Conservation (phyloP, 306 rosid species). For the Dryas alaskensis region DNA sequence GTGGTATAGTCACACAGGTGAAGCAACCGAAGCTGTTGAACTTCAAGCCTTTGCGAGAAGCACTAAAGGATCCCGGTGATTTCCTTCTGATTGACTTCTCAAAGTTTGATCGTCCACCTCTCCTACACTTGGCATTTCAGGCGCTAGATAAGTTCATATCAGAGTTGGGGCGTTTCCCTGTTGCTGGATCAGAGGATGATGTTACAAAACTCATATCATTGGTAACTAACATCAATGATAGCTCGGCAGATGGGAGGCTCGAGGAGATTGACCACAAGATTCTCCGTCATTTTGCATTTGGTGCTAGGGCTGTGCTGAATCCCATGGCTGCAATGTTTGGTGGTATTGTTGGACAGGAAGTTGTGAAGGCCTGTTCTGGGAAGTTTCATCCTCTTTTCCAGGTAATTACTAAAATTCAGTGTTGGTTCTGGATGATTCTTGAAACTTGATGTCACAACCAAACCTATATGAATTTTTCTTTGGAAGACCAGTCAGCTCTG, state of each 20-base stretch:
- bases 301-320: conserved; percentile 31
- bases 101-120: conserved; percentile 36
- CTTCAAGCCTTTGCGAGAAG: conserved; percentile 25
- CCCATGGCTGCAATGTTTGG: conserved; percentile 34
- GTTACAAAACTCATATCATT: conserved; percentile 11
- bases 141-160: conserved; percentile 24
- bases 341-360: conserved; percentile 32
- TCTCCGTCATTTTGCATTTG: conserved; percentile 24
- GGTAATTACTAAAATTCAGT: conserved; percentile 9
- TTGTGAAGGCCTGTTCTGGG: conserved; percentile 29
- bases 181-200: conserved; percentile 27
- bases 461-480: background rate
- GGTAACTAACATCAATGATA: conserved; percentile 18
- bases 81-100: conserved; percentile 30
- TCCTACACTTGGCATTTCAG: conserved; percentile 27
- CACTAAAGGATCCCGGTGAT: conserved; percentile 28
- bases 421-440: background rate
- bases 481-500: background rate
- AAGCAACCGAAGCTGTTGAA: conserved; percentile 30
- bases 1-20: conserved; percentile 30
- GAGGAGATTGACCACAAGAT: conserved; percentile 25
- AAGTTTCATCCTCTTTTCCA: conserved; percentile 32
- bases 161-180: conserved; percentile 23
- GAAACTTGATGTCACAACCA: background rate
- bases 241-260: conserved; percentile 18